Base-by-base conservation (phyloP, 2,329 filamentous ascomycete species). In the Juglanconis juglandina region DNA sequence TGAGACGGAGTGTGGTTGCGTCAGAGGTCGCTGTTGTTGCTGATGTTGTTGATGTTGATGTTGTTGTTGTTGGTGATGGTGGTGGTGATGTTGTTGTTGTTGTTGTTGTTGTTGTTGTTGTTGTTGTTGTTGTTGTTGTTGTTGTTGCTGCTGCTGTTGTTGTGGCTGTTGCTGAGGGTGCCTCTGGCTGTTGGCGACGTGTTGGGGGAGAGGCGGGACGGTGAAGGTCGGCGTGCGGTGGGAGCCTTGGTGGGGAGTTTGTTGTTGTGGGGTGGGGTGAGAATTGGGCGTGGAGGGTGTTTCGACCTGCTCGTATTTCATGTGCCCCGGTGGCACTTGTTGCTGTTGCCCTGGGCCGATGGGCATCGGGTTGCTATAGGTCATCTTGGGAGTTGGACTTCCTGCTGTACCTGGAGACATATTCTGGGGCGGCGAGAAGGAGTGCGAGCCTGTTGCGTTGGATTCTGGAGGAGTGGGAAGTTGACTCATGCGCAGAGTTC, bases 391-490 rank as follows among this genome's bases (percentile, higher is more conserved):
- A 0, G 75, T 75, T 4, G 75, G 72, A 9, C 71, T 72, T 2
- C 74, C 63, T 3, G 68, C 66, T 4, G 66, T 66, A 4, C 63
- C 30, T 14, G 63, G 57, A 3, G 62, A 63, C 30, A 66, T 65
- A 10, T 67, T 69, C 1, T 65, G 58, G 7, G 73, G 70, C 4
- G 79, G 77, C 3, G 79, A 79, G 14, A 79, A 46, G 68, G 67
- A 37, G 69, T 62, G 72, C 7, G 71, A 68, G 5, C 70, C 63
- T 35, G 70, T 69, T 60, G 61, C 60, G 4, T 65, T 66, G 3
- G 79, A 77, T 33, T 81, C 79, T 1, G 78, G 79, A 2, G 75
- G 79, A 9, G 77, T 79, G 3, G 77, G 76, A 11, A 79, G 65
- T 6, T 69, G 63, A 49, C 64, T 67, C n/a, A 41, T 48, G 2